Percentiles rank a stretch among this genome's conserved stretches.
Evolutionary conservation across 2,329 filamentous ascomycete species (phyloP).

Genomic region (Paecilomyces formosus): DNA sequence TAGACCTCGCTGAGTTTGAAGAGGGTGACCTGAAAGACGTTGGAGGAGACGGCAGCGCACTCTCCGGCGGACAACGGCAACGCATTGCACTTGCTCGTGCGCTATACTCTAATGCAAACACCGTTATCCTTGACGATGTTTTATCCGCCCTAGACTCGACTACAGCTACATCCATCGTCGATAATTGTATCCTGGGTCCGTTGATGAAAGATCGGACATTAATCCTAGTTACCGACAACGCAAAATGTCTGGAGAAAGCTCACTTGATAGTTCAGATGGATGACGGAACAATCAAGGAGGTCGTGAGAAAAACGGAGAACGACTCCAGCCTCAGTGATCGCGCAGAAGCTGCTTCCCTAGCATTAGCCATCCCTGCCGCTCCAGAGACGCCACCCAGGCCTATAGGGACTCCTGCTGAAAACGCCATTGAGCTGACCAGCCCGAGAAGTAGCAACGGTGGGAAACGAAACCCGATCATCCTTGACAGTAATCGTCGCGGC

Average conservation of each 20-base stretch:
- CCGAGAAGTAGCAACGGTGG: background rate
- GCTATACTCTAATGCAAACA: slow-evolving; percentile 48
- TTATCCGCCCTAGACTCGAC: slow-evolving; percentile 6
- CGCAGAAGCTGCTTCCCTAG: background rate
- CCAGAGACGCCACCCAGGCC: background rate
- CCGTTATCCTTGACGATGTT: slow-evolving; percentile 49
- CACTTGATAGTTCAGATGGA: slow-evolving; percentile 5
- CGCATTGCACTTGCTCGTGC: slow-evolving; percentile 52
- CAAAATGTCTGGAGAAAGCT: slow-evolving; percentile 2
- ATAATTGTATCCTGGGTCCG: slow-evolving; percentile 5
- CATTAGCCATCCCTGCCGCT: background rate
- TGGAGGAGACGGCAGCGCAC: slow-evolving; percentile 54
- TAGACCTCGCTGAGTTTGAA: slow-evolving; percentile 48
- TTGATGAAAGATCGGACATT: slow-evolving; percentile 3
- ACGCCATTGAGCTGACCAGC: background rate
- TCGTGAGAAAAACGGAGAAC: background rate
- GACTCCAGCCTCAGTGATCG: background rate
- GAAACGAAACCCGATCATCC: background rate
- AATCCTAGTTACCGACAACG: slow-evolving; percentile 5
- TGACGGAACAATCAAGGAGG: slow-evolving; percentile 1
- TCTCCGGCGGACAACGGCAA: slow-evolving; percentile 57
- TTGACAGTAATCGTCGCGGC: background rate
- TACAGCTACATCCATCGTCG: slow-evolving; percentile 3
- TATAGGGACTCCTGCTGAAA: background rate
- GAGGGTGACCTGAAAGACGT: slow-evolving; percentile 52